Evolutionary conservation across 148 eudicot species (phyloP).

Genomic region (Cornus florida): DNA sequence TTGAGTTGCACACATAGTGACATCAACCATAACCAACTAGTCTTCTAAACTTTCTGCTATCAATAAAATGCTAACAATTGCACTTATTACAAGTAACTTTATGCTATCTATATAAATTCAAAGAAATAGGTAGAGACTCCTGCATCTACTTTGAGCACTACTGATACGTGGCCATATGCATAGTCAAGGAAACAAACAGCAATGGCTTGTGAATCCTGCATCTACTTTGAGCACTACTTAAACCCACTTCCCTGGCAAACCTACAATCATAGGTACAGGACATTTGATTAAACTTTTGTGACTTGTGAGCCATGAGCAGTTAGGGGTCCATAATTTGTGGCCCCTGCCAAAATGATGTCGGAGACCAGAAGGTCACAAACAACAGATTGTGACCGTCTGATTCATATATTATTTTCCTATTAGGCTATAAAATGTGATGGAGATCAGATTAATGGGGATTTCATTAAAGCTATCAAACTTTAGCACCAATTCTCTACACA

Average conservation of each 20-base stretch:
- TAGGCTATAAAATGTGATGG: neutral
- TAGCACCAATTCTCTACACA: neutral
- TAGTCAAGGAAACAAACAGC: neutral
- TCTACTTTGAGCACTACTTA: neutral
- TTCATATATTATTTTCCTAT: no score
- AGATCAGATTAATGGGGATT: neutral
- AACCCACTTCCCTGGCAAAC: neutral
- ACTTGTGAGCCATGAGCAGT: neutral
- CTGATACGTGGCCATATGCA: neutral
- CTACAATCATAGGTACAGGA: neutral
- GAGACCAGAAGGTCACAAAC: neutral
- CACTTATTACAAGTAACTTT: no score
- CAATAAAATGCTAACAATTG: no score
- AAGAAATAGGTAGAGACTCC: neutral
- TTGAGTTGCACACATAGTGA: no score
- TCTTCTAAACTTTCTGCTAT: no score
- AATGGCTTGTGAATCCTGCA: neutral
- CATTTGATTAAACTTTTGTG: neutral
- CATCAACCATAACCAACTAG: no score
- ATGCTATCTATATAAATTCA: no score
- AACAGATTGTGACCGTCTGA: neutral
- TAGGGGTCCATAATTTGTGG: neutral
- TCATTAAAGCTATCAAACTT: neutral
- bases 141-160: neutral
- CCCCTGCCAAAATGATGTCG: neutral